Evolutionary conservation across 2,329 filamentous ascomycete genomes (phyloP), one percentile per base, ranked within the genome.

Genomic region (Zasmidium angulare): DNA sequence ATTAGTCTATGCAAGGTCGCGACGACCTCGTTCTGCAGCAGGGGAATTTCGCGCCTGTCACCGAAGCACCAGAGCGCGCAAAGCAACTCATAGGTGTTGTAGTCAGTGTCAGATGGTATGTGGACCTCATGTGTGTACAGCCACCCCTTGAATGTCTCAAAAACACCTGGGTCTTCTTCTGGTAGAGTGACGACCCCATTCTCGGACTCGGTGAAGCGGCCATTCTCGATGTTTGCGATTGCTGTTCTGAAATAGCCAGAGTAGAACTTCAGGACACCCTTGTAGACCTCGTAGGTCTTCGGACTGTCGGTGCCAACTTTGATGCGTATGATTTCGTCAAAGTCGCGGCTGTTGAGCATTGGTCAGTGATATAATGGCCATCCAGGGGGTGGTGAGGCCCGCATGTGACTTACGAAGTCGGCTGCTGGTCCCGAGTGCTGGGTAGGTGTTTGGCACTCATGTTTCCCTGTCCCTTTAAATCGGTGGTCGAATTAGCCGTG

Each of bases 161-260:
- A 63, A 1, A 58, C 49, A 1, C 55, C 53, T 4, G 40, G 12
- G 1, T 66, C 53, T 2, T 67, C 61, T 11, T 67, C 56, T 12
- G 51, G 53, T 7, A 68, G 50, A 0, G 48, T 24, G 46, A 67
- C 49, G 11, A 48, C 46, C 12, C 55, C 51, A 1, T 57, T 43
- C 6, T 51, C 19, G 1, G 59, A 53, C 47, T 65, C 63, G 14
- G 23, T 26, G 24, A 62, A 68, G 0, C 51, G 29, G 12, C 62
- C 58, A 9, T 60, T 43, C 17, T 61, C 54, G 26, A 61, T 55
- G 29, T 61, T 54, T 3, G 55, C 54, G 47, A 66, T 54, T 2
- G 66, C 62, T 2, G 59, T 57, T 10, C 52, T 31, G 49, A 69
- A 68, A 53, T 67, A 68, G 4, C 56, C 58, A 1, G 63, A 66